Conservation (phyloP, 2,329 filamentous ascomycete species). For the Paraconiothyrium sp. region DNA sequence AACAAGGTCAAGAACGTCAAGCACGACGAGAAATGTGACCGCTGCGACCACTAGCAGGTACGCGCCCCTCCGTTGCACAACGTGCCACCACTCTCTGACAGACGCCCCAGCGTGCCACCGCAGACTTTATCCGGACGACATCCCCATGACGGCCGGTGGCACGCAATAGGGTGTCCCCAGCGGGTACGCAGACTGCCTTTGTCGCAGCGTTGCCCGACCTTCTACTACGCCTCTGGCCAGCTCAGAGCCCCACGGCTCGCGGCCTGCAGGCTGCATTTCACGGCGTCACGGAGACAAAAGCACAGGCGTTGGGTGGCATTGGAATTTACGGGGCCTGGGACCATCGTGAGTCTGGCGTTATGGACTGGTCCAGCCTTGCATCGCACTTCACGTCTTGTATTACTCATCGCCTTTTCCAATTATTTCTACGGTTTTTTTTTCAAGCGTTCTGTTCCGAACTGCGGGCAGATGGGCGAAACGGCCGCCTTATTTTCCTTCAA, state of each 20-base stretch:
- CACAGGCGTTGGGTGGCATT: conserved; percentile 52
- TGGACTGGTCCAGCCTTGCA: conserved; percentile 46
- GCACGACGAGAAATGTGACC: conserved; percentile 59
- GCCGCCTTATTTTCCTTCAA: conserved; percentile 22
- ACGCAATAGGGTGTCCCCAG: conserved; percentile 36
- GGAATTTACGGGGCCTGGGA: conserved; percentile 37
- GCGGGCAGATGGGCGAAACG: conserved; percentile 22
- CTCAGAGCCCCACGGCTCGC: conserved; percentile 26
- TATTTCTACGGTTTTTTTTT: conserved; percentile 19
- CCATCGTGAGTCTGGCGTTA: conserved; percentile 50
- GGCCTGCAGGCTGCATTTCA: conserved; percentile 51
- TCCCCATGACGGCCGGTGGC: conserved; percentile 43
- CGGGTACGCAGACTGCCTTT: conserved; percentile 37
- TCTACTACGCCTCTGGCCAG: conserved; percentile 32
- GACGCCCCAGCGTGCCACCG: conserved; percentile 38
- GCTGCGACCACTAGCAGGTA: conserved; percentile 57
- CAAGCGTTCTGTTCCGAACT: conserved; percentile 26
- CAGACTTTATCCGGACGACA: conserved; percentile 44
- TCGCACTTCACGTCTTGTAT: conserved; percentile 45
- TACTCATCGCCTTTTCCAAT: conserved; percentile 33
- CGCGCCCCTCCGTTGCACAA: conserved; percentile 20
- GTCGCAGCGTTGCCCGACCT: conserved; percentile 33
- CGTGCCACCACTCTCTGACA: conserved; percentile 42
- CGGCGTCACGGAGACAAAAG: conserved; percentile 52
- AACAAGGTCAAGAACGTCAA: conserved; percentile 56